phyloP scores from a whole-genome alignment of 169 alveolate species.

The Perkinsus marinus region DNA sequence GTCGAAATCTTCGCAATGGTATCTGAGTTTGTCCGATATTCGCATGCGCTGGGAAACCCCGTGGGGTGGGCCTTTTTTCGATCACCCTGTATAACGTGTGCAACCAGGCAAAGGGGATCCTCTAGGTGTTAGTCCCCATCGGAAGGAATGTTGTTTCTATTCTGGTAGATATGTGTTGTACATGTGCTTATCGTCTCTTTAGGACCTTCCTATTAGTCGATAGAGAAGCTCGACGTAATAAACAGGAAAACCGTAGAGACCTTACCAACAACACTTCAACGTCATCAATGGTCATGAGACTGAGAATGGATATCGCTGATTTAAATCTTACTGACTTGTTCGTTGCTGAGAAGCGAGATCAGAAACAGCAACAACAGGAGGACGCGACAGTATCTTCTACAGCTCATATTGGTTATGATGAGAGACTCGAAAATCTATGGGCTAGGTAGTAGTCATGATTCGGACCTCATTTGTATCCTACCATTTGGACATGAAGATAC shows the following conservation, averaged over 20 bases:
- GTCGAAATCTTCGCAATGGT: too few species aligned
- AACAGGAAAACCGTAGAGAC: not conserved
- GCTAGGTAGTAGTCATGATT: not conserved
- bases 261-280: not conserved
- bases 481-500: not conserved
- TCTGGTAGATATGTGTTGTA: not conserved
- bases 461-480: not conserved
- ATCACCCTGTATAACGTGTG: too few species aligned
- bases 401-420: not conserved
- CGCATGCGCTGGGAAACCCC: too few species aligned
- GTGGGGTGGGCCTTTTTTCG: too few species aligned
- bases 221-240: not conserved
- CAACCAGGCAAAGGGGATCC: too few species aligned
- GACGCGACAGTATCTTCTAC: too few species aligned
- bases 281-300: not conserved
- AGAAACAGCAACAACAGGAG: too few species aligned
- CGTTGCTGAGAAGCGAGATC: too few species aligned
- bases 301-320: not conserved
- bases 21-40: too few species aligned
- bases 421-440: not conserved
- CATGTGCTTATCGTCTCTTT: too few species aligned
- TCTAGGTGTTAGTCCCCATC: not conserved
- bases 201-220: not conserved
- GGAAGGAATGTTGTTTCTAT: not conserved
- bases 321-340: not conserved